These are phyloP conservation scores for Sporodiniella umbellata DNA, from an alignment of 371 early-diverging fungal species.

Conservation along the genomic window DNA sequence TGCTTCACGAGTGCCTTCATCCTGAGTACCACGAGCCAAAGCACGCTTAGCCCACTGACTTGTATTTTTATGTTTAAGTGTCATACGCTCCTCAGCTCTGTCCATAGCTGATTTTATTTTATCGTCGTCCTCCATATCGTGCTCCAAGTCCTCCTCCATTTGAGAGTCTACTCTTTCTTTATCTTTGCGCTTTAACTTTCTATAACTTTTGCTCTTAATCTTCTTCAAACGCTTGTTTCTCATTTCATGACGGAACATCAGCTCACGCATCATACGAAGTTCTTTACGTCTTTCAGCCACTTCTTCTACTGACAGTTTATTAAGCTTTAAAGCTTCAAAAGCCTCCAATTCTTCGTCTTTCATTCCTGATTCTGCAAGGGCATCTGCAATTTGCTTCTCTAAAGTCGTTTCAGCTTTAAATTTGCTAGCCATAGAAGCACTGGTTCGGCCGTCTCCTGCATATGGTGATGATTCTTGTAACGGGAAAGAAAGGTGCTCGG, in stretches of 20 bases:
- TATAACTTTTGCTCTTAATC: constrained; percentile 95
- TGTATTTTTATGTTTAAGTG: constrained; percentile 89
- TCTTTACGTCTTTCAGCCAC: constrained; percentile 73
- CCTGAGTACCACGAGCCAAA: constrained; percentile 63
- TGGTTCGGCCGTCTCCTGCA: constrained; percentile 26
- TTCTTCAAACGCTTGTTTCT: constrained; percentile 91
- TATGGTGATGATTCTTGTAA: constrained; percentile 28
- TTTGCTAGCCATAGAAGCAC: constrained; percentile 57
- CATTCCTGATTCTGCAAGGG: constrained; percentile 71
- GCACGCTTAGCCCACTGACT: constrained; percentile 93
- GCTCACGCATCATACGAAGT: constrained; percentile 85
- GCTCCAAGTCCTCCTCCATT: constrained; percentile 47
- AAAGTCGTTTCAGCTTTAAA: constrained; percentile 63
- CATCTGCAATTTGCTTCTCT: constrained; percentile 75
- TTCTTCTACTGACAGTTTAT: constrained; percentile 78
- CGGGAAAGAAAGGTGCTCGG: constrained; percentile 83
- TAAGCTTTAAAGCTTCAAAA: constrained; percentile 82
- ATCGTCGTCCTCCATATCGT: constrained; percentile 75
- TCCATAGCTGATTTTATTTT: constrained; percentile 65
- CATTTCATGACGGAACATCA: constrained; percentile 90
- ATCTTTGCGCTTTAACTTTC: constrained; percentile 79
- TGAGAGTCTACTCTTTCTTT: constrained; percentile 46
- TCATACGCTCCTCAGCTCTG: constrained; percentile 91
- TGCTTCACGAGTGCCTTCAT: constrained; percentile 76
- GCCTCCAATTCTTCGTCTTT: constrained; percentile 75